Base-by-base conservation (phyloP, 2,329 filamentous ascomycete genomes). In the Pseudogymnoascus sp. region DNA sequence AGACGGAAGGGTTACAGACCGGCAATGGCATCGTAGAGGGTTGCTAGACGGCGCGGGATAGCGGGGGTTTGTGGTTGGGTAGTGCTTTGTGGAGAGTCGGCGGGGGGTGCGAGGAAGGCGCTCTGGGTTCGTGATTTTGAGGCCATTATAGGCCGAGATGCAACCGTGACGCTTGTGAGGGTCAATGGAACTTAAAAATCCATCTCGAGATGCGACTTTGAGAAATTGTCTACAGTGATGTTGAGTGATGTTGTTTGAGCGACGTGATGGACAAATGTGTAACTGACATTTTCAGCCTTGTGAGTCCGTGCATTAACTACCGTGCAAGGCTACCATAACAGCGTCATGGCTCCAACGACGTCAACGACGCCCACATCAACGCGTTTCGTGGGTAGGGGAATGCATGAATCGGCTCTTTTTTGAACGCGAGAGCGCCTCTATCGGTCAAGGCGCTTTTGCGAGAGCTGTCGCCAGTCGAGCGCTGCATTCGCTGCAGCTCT, bases 341-440 rank as follows among this genome's bases (percentile, higher is more conserved):
- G 21, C 31, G 9, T 60, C 59, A 40, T 40, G 3, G 18, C 59
- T 60, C 7, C 34, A 37, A 14, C 31, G 23, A 31, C 46, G 25
- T 53, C 25, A 12, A 53, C 25, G 12, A n/a, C 7, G 12, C 12
- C 23, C 21, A 31, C 60, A 34, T 38, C 60, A 59, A 43, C 36
- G 40, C 21, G 28, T 25, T 43, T 49, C 42, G 67, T 31, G 25
- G 46, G 25, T n/a, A 53, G 25, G n/a, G 46, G 46, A 75, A 87
- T 88, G 85, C 80, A 93, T 91, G 87, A 88, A 89, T 85, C 80
- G 84, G 73, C 86, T 88, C 74, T 80, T 96, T 65, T 81, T 95
- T 75, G 86, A 90, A 74, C 87, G 91, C 77, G 87, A 89, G 73
- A 81, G 87, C 66, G 90, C 91, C 77, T 82, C 82, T 70, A 76